Conservation (phyloP, 768 basidiomycete species). For the Suillus alpinus region DNA sequence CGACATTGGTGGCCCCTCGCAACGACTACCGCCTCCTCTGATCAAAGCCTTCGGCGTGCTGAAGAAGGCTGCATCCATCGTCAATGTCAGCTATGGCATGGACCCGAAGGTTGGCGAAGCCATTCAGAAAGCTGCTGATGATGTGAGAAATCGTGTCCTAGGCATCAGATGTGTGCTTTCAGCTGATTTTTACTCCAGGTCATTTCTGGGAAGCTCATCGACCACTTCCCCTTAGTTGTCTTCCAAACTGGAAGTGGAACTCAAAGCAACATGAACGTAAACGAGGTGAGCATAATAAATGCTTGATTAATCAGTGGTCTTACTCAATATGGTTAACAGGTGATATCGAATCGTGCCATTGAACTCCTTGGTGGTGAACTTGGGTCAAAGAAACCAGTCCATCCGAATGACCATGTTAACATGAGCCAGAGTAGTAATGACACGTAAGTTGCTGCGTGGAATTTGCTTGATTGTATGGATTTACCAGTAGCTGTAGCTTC, state of each 20-base stretch:
- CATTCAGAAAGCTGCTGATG: conserved; percentile 92
- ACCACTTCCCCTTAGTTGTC: conserved; percentile 97
- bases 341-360: conserved; percentile 97
- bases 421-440: conserved; percentile 99
- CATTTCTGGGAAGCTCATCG: conserved; percentile 90
- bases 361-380: conserved; percentile 93
- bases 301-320: background rate
- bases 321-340: conserved; percentile 41
- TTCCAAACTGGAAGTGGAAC: conserved; percentile 99
- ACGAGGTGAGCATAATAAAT: conserved; percentile 61
- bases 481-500: conserved; percentile 55
- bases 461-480: background rate
- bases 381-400: conserved; percentile 95
- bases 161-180: background rate
- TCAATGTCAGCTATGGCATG: conserved; percentile 88
- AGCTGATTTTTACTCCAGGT: conserved; percentile 52
- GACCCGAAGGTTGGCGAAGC: conserved; percentile 84
- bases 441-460: conserved; percentile 56
- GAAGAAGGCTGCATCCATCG: conserved; percentile 93
- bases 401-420: conserved; percentile 99
- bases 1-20: conserved; percentile 93
- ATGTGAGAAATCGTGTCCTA: conserved; percentile 46
- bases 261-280: conserved; percentile 99
- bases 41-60: conserved; percentile 97
- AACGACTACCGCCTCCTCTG: conserved; percentile 90